A percentile compares a stretch with the other conserved stretches of the same genome.
Evolutionary conservation across 352 stramenopile genomes (phyloP).

Genomic region (Phytophthora nicotianae): DNA sequence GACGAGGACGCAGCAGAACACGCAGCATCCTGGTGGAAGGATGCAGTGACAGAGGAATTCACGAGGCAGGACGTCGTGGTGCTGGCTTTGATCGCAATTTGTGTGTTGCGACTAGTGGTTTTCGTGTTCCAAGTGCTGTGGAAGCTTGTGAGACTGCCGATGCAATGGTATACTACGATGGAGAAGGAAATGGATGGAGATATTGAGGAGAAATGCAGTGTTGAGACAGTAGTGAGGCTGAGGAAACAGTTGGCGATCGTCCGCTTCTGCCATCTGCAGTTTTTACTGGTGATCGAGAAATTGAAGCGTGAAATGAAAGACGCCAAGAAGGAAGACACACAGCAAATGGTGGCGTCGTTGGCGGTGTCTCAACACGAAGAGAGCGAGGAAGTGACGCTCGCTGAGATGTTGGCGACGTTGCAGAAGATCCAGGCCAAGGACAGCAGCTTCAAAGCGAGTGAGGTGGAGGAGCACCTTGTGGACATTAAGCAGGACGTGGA

Average conservation of each 20-base stretch:
- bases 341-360: constrained; percentile 45
- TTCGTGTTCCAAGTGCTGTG: constrained; percentile 35
- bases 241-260: constrained; percentile 36
- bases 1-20: constrained; percentile 12
- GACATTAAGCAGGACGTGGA: constrained; percentile 35
- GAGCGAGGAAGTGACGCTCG: constrained; percentile 32
- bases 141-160: constrained; percentile 31
- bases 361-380: constrained; percentile 19
- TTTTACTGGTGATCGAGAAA: constrained; percentile 50
- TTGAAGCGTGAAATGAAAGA: constrained; percentile 50
- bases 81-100: constrained; percentile 45
- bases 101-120: constrained; percentile 31
- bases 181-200: constrained; percentile 7
- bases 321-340: constrained; percentile 25
- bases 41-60: constrained; percentile 41
- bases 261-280: constrained; percentile 50
- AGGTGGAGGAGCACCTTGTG: constrained; percentile 35
- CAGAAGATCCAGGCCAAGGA: constrained; percentile 43
- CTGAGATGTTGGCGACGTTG: constrained; percentile 43
- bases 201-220: constrained; percentile 1
- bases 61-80: constrained; percentile 54
- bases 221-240: constrained; percentile 4
- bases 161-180: constrained; percentile 30
- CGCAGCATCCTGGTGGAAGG: constrained; percentile 42
- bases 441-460: constrained; percentile 27